Conservation (phyloP, 2,329 filamentous ascomycete species). For the Aspergillus sergii region DNA sequence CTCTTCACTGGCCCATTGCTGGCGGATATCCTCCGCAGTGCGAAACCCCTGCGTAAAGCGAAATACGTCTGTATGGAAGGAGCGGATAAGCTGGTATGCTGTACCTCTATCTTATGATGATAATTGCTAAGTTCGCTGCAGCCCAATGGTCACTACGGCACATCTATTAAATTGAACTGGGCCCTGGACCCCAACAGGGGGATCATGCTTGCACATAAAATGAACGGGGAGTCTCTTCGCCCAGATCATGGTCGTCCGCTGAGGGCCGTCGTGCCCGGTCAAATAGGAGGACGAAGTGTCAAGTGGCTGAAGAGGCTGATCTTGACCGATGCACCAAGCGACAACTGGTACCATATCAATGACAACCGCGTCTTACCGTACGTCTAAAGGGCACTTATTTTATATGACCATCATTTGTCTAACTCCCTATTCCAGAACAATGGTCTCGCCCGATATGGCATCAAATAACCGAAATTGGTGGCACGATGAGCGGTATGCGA, state of each 20-base stretch:
- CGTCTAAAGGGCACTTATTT: conserved; percentile 22
- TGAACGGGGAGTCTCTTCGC: conserved; percentile 81
- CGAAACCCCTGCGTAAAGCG: conserved; percentile 69
- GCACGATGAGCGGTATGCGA: conserved; percentile 88
- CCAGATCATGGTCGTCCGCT: conserved; percentile 88
- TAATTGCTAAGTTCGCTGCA: conserved; percentile 28
- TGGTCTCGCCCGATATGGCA: conserved; percentile 78
- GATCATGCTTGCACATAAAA: conserved; percentile 84
- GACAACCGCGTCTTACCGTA: conserved; percentile 84
- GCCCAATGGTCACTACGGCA: conserved; percentile 88
- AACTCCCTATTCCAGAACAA: conserved; percentile 56
- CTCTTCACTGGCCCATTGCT: conserved; percentile 84
- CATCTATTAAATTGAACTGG: conserved; percentile 85
- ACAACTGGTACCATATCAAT: conserved; percentile 95
- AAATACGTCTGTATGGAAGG: conserved; percentile 90
- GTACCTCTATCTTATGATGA: not conserved
- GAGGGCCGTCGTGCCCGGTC: conserved; percentile 80
- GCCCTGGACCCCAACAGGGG: conserved; percentile 79
- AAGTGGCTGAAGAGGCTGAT: conserved; percentile 89
- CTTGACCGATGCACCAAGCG: conserved; percentile 75
- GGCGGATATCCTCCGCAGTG: conserved; percentile 68
- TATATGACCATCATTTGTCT: not conserved
- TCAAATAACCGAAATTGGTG: conserved; percentile 74
- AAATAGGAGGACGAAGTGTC: conserved; percentile 88
- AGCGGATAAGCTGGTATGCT: conserved; percentile 70